Conservation (phyloP, 2,329 filamentous ascomycete genomes). For the Microcyclospora pomicola region DNA sequence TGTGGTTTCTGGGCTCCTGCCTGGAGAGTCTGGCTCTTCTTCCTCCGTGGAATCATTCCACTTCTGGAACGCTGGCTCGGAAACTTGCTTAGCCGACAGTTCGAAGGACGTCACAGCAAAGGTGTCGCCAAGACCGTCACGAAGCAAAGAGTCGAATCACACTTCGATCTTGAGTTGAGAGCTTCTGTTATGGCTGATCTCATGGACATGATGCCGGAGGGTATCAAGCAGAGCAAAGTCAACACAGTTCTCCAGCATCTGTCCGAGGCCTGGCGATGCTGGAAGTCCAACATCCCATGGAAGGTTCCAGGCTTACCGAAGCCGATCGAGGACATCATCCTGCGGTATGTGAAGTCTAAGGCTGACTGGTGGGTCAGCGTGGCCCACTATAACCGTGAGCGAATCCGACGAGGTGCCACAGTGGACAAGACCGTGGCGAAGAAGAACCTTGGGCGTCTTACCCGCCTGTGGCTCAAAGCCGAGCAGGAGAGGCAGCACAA, state of each 20-base stretch:
- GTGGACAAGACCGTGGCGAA: conserved; percentile 99
- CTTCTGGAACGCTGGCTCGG: conserved; percentile 94
- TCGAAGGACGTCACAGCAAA: conserved; percentile 96
- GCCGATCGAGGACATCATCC: conserved; percentile 95
- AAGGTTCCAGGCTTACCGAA: conserved; percentile 94
- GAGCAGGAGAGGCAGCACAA: conserved; percentile 98
- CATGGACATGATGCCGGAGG: conserved; percentile 99
- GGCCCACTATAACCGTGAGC: conserved; percentile 95
- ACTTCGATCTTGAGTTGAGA: conserved; percentile 92
- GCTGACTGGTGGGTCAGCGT: conserved; percentile 99
- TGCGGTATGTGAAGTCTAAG: conserved; percentile 97
- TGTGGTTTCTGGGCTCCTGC: conserved; percentile 99
- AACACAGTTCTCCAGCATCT: conserved; percentile 95
- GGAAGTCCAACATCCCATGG: conserved; percentile 99
- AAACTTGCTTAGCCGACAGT: conserved; percentile 90
- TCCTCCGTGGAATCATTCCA: conserved; percentile 96
- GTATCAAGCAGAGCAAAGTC: conserved; percentile 98
- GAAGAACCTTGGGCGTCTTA: conserved; percentile 93
- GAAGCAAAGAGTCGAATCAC: conserved; percentile 96
- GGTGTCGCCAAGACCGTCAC: conserved; percentile 98
- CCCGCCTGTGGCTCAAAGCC: conserved; percentile 90
- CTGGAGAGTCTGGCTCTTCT: conserved; percentile 98
- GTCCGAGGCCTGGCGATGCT: conserved; percentile 97
- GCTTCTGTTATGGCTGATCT: conserved; percentile 98
- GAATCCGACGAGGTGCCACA: conserved; percentile 88